Percentiles rank a stretch among this genome's conserved stretches.
These are phyloP conservation scores for Hydnum rufescens DNA, from an alignment of 768 basidiomycete species.

Conservation along the genomic window DNA sequence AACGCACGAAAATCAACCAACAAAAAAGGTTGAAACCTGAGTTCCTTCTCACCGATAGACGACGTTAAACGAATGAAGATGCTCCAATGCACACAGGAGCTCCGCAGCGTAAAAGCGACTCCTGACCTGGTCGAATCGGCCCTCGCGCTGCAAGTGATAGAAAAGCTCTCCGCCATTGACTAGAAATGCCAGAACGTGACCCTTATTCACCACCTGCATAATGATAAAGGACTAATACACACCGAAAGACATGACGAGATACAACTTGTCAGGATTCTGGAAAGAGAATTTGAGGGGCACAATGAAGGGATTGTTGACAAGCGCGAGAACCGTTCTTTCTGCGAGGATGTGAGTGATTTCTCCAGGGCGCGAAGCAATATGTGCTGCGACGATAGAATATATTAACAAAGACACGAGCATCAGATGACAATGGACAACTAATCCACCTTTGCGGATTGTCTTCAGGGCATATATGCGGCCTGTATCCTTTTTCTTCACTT, in stretches of 20 bases:
- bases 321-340: conserved; percentile 86
- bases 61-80: conserved; percentile 93
- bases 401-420: background rate
- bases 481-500: conserved; percentile 97
- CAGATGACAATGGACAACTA: background rate
- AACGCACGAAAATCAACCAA: conserved; percentile 11
- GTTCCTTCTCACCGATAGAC: conserved; percentile 56
- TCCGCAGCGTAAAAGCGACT: conserved; percentile 98
- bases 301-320: conserved; percentile 98
- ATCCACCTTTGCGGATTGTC: conserved; percentile 77
- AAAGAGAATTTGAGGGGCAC: conserved; percentile 98
- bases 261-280: conserved; percentile 93
- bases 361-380: conserved; percentile 86
- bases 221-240: conserved; percentile 14
- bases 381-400: conserved; percentile 14
- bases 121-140: conserved; percentile 83
- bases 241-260: conserved; percentile 94
- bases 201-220: background rate
- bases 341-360: conserved; percentile 98
- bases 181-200: conserved; percentile 14
- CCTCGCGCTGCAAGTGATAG: conserved; percentile 92
- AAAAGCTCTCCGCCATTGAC: conserved; percentile 97
- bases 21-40: background rate
- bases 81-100: conserved; percentile 82
- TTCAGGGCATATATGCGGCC: conserved; percentile 94